Percentiles rank a stretch among this genome's conserved stretches.
Conservation (phyloP, 2,329 filamentous ascomycete species). For the Penicillium sp. region DNA sequence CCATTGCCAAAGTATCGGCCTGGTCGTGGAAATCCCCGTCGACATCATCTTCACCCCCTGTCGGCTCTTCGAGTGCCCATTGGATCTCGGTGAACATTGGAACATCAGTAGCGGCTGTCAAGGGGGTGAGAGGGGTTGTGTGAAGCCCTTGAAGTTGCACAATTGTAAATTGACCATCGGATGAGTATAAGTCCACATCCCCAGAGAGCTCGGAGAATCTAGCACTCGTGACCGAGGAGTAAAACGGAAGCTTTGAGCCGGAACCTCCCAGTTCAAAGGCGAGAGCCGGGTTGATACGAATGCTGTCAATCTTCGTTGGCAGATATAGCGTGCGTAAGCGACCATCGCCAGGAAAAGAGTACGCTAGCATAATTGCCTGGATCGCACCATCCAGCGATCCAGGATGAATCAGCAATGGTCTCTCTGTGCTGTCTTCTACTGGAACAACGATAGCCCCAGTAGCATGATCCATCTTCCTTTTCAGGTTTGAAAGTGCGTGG, state of each 20-base stretch:
- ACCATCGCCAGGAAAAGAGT: constrained; percentile 23
- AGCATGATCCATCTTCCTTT: constrained; percentile 21
- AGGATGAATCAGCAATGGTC: constrained; percentile 14
- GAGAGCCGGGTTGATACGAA: constrained; percentile 15
- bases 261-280: constrained; percentile 5
- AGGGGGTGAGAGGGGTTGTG: constrained; percentile 18
- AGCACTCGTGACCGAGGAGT: constrained; percentile 14
- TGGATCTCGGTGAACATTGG: constrained; percentile 20
- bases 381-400: constrained; percentile 18
- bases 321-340: constrained; percentile 20
- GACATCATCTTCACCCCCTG: background rate
- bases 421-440: background rate
- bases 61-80: constrained; percentile 18
- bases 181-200: constrained; percentile 23
- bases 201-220: constrained; percentile 21
- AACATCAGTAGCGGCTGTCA: constrained; percentile 15
- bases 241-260: constrained; percentile 16
- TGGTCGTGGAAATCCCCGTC: background rate
- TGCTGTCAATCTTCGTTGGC: constrained; percentile 19
- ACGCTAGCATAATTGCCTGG: constrained; percentile 23
- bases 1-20: constrained; percentile 10
- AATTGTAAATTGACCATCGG: constrained; percentile 13
- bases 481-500: constrained; percentile 14
- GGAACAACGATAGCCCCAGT: constrained; percentile 18
- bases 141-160: constrained; percentile 24